Conservation (phyloP, 768 basidiomycete genomes). For the Mycena kentingensis region DNA sequence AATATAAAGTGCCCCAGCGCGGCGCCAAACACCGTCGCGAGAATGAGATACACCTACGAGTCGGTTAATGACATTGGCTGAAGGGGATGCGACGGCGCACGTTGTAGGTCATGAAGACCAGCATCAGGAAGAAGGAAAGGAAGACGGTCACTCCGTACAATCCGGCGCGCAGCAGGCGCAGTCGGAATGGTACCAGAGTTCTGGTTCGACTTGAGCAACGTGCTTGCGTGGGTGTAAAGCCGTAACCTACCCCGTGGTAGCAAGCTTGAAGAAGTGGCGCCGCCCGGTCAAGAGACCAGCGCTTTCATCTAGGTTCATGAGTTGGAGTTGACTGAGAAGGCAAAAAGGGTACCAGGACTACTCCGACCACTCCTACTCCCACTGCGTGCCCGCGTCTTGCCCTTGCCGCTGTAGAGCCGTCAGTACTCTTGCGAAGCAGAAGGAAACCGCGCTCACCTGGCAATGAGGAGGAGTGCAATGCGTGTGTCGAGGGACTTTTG, state of each 20-base stretch:
- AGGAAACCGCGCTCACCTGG: too few relatives aligned
- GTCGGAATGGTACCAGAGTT: constrained; percentile 48
- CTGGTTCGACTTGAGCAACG: constrained; percentile 31
- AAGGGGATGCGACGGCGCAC: constrained; percentile 44
- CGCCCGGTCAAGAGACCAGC: constrained; percentile 55
- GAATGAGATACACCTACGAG: constrained; percentile 79
- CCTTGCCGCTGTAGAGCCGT: too few relatives aligned
- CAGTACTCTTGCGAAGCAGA: too few relatives aligned
- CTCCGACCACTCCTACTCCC: constrained; percentile 30
- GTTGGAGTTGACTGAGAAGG: too few relatives aligned
- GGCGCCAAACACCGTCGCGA: constrained; percentile 82
- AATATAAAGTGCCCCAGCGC: constrained; percentile 81
- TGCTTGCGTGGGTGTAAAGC: background rate
- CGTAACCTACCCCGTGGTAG: constrained; percentile 40
- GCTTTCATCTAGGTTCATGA: constrained; percentile 46
- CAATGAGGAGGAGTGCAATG: constrained; percentile 52
- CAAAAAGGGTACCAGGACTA: constrained; percentile 17
- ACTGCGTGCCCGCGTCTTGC: constrained; percentile 38
- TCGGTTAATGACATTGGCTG: background rate
- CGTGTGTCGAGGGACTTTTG: constrained; percentile 59
- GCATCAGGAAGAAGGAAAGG: constrained; percentile 89
- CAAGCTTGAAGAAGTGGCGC: constrained; percentile 38
- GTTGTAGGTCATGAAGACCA: constrained; percentile 97
- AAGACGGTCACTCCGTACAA: constrained; percentile 78
- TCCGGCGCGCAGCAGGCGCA: constrained; percentile 60